Evolutionary conservation across 257 asterid species (phyloP).

Genomic region (Cynanchum wilfordii): DNA sequence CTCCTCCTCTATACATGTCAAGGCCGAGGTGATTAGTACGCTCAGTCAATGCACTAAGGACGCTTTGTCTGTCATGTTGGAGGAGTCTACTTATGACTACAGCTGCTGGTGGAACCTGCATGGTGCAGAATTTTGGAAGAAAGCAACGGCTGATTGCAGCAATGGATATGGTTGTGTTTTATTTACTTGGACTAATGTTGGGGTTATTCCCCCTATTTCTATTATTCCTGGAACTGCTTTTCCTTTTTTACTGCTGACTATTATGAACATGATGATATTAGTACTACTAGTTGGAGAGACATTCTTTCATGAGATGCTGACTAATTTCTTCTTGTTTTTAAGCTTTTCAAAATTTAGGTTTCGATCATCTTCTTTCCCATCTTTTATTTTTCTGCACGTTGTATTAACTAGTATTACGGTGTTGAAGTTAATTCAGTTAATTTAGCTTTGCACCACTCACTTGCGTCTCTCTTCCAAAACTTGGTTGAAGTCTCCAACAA

Average conservation of each 20-base stretch:
- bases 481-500: too few relatives aligned
- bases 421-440: too few relatives aligned
- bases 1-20: conserved; percentile 66
- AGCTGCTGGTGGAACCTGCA: conserved; percentile 42
- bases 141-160: conserved; percentile 10
- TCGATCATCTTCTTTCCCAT: too few relatives aligned
- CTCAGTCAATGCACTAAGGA: conserved; percentile 57
- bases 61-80: conserved; percentile 66
- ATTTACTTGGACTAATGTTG: background rate
- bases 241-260: background rate
- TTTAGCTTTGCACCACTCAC: too few relatives aligned
- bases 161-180: background rate
- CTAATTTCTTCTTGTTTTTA: background rate
- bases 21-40: conserved; percentile 72
- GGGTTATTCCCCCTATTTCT: background rate
- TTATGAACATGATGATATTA: background rate
- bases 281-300: too few relatives aligned
- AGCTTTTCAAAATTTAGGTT: too few relatives aligned
- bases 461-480: too few relatives aligned
- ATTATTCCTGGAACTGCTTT: background rate
- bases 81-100: conserved; percentile 34
- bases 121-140: conserved; percentile 16
- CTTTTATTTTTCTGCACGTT: too few relatives aligned
- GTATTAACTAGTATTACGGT: too few relatives aligned
- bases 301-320: background rate